Evolutionary conservation across 1,284 basidiomycete genomes (phyloP).

Genomic region (Heterobasidion occidentale): DNA sequence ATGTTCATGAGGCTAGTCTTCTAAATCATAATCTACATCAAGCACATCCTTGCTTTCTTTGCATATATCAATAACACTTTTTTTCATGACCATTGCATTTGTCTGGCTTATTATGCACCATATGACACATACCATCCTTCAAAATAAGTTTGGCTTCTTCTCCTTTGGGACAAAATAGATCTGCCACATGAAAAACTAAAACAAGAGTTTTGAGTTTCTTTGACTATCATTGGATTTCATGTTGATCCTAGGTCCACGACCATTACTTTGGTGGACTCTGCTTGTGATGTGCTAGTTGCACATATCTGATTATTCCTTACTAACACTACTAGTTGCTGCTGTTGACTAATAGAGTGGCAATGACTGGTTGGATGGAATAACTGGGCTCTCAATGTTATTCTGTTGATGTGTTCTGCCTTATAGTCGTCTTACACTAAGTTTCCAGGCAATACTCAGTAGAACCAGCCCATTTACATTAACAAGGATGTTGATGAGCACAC

Average conservation of each 20-base stretch:
- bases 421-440: not conserved
- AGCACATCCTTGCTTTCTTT: not conserved
- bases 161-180: slow-evolving; percentile 2
- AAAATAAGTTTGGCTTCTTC: not conserved
- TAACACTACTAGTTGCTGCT: slow-evolving; percentile 3
- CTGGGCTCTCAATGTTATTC: slow-evolving; percentile 26
- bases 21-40: not conserved
- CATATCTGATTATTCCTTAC: not conserved
- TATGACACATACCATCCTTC: slow-evolving; percentile 2
- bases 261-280: not conserved
- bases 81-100: not conserved
- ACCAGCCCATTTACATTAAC: slow-evolving; percentile 7
- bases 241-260: not conserved
- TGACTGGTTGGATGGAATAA: slow-evolving; percentile 27
- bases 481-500: no score
- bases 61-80: slow-evolving; percentile 2
- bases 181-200: slow-evolving; percentile 3
- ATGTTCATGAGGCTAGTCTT: not conserved
- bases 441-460: slow-evolving; percentile 17
- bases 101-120: slow-evolving; percentile 1
- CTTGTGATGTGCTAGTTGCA: not conserved
- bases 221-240: not conserved
- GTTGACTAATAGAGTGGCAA: slow-evolving; percentile 21
- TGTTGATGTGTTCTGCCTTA: not conserved
- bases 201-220: not conserved